phyloP scores from a whole-genome alignment of 805 yeast species.

The Maudiozyma pseudohumilis region DNA sequence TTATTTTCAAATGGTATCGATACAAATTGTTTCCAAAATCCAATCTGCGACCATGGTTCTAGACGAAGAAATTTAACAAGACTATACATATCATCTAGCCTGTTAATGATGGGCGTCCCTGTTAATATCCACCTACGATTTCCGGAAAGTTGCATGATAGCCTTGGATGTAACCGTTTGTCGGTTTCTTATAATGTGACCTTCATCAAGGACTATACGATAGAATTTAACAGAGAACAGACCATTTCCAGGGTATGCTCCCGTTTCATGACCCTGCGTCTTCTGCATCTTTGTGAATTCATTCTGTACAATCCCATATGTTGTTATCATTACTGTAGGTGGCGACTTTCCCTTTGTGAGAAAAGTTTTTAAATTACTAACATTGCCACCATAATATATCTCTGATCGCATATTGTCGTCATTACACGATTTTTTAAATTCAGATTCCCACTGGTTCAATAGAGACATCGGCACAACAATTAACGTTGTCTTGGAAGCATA shows the following conservation, averaged over 20 bases:
- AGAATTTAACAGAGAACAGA: constrained; percentile 60
- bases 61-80: constrained; percentile 61
- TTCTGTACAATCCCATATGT: constrained; percentile 81
- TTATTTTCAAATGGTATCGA: constrained; percentile 74
- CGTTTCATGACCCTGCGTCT: constrained; percentile 4
- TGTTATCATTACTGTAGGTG: constrained; percentile 67
- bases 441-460: constrained; percentile 82
- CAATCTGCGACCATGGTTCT: constrained; percentile 84
- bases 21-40: constrained; percentile 81
- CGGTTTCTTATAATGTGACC: constrained; percentile 84
- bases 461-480: constrained; percentile 81
- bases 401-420: constrained; percentile 36
- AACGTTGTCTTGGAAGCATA: constrained; percentile 69
- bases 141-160: constrained; percentile 57
- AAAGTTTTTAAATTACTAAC: constrained; percentile 39
- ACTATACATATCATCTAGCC: constrained; percentile 78
- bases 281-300: constrained; percentile 50
- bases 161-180: constrained; percentile 66
- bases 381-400: constrained; percentile 69
- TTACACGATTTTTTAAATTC: constrained; percentile 58
- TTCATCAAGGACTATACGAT: constrained; percentile 75
- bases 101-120: constrained; percentile 87
- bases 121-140: constrained; percentile 75
- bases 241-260: constrained; percentile 35
- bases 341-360: constrained; percentile 34